phyloP scores from a whole-genome alignment of 371 early-diverging fungal species.

The Mortierella sp. region DNA sequence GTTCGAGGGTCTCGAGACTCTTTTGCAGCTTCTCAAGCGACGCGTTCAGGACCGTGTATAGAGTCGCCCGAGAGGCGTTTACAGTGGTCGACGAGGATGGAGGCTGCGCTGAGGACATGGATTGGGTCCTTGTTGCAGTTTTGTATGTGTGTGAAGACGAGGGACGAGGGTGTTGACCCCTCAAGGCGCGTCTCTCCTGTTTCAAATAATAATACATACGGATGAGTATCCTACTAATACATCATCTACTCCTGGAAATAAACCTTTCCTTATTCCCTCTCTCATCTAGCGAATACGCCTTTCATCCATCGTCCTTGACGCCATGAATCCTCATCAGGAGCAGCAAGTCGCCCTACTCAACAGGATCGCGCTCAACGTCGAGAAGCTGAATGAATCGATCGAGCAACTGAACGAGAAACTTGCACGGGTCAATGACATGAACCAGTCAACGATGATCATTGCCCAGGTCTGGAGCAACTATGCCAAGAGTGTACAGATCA shows the following conservation, averaged over 20 bases:
- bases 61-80: slow-evolving; percentile 34
- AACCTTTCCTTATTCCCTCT: too few species aligned
- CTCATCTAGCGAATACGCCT: too few species aligned
- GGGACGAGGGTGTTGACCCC: too few species aligned
- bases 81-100: slow-evolving; percentile 15
- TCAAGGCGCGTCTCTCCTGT: too few species aligned
- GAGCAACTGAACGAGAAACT: slow-evolving; percentile 46
- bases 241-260: too few species aligned
- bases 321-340: slow-evolving; percentile 50
- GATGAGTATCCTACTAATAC: too few species aligned
- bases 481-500: slow-evolving; percentile 41
- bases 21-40: slow-evolving; percentile 39
- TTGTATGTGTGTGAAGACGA: too few species aligned
- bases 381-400: slow-evolving; percentile 48
- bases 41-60: slow-evolving; percentile 50
- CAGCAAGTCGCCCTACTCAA: slow-evolving; percentile 47
- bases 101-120: slow-evolving; percentile 4
- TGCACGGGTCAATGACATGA: slow-evolving; percentile 34
- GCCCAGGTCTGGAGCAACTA: slow-evolving; percentile 49
- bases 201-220: too few species aligned
- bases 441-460: slow-evolving; percentile 32
- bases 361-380: slow-evolving; percentile 51
- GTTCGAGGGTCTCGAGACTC: slow-evolving; percentile 38
- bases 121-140: neutral
- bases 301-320: too few species aligned